Conservation (phyloP, 208 protist genomes). For the Acanthamoeba culbertsoni region DNA sequence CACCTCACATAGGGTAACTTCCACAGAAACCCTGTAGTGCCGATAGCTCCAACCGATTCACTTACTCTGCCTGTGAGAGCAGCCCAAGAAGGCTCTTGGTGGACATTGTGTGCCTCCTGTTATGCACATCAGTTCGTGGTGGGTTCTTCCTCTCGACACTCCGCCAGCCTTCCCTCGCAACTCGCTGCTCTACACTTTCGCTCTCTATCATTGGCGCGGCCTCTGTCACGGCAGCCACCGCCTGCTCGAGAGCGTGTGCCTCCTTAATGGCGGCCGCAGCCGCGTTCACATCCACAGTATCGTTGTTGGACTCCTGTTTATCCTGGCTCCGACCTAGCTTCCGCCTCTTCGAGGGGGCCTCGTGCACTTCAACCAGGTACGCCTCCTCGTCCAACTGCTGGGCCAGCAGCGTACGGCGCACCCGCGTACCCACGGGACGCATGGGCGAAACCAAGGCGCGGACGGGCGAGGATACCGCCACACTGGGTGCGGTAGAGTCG, state of each 20-base stretch:
- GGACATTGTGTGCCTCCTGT: not conserved
- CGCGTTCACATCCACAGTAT: not conserved
- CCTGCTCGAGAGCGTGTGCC: not conserved
- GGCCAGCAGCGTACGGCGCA: not conserved
- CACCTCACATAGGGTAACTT: too few species aligned
- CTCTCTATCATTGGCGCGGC: not conserved
- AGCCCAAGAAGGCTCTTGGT: not conserved
- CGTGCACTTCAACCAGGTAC: not conserved
- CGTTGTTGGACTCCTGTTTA: not conserved
- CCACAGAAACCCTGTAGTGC: too few species aligned
- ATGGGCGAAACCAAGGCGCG: not conserved
- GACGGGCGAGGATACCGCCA: not conserved
- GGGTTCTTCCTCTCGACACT: not conserved
- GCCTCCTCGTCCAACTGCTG: not conserved
- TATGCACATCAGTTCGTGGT: not conserved
- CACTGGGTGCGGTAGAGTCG: not conserved
- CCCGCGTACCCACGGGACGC: not conserved
- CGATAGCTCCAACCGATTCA: too few species aligned
- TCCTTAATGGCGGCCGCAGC: not conserved
- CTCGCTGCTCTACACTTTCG: too few species aligned
- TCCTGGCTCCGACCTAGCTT: not conserved
- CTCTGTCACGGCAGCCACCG: not conserved
- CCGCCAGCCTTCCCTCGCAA: conserved; percentile 2
- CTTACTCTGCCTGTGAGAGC: too few species aligned
- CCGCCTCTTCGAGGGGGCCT: not conserved